Evolutionary conservation across 257 asterid species (phyloP).

Genomic region (Haberlea rhodopensis): DNA sequence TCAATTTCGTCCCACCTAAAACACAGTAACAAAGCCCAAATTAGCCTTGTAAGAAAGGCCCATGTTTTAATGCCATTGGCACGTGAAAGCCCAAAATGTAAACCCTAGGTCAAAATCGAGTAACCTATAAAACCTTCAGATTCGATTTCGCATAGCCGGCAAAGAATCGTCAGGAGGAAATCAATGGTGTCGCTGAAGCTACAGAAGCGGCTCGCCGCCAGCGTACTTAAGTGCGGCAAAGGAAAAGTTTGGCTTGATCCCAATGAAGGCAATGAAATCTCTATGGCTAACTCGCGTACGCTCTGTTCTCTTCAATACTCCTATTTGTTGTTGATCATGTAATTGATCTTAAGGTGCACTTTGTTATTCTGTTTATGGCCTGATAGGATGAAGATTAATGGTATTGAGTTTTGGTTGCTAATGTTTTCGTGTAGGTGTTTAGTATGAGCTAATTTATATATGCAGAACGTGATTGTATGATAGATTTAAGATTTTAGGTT

Average conservation of each 20-base stretch:
- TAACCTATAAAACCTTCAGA: constrained; percentile 20
- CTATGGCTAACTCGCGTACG: constrained; percentile 50
- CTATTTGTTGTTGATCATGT: neutral
- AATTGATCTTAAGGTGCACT: neutral
- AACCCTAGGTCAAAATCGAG: constrained; percentile 28
- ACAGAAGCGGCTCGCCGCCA: constrained; percentile 51
- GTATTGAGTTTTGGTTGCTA: neutral
- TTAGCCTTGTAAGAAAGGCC: constrained; percentile 2
- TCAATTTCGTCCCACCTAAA: no score
- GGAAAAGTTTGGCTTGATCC: constrained; percentile 57
- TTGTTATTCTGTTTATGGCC: neutral
- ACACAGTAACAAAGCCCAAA: neutral
- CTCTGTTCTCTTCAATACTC: neutral
- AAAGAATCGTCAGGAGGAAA: constrained; percentile 11
- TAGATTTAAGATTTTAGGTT: neutral
- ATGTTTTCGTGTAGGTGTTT: neutral
- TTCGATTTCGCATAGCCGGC: neutral
- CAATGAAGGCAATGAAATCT: constrained; percentile 43
- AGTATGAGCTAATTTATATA: neutral
- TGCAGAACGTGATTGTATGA: neutral
- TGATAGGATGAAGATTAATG: neutral
- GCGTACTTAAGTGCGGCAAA: constrained; percentile 48
- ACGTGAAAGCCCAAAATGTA: constrained; percentile 7
- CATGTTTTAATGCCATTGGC: neutral
- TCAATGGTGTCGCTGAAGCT: constrained; percentile 46